Evolutionary conservation across 352 stramenopile species (phyloP), one percentile per base, ranked within the genome.

Genomic region (Pythium dissotocum): DNA sequence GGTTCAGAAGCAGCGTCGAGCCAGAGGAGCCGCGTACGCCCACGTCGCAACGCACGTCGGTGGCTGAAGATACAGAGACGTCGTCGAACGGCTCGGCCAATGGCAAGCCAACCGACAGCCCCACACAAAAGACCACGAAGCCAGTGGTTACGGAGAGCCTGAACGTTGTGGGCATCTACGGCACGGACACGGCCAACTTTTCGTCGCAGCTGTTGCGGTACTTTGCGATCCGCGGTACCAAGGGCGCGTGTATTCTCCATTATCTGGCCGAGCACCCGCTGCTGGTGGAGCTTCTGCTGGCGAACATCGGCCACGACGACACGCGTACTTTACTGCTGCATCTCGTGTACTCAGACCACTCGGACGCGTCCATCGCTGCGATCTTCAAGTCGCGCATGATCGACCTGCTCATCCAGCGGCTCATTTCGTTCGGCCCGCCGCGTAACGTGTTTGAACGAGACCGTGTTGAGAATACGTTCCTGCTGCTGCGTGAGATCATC

Each of bases 261-360:
- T 93, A 87, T 54, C 72, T 95, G 32, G 69, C 81, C 0, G 55
- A 80, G 4, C 81, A 90, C 36, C 77, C 78, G 6, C 72, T 67
- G 4, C 79, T 77, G 28, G 85, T 94, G 24, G 82, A 92, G 53
- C 76, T 95, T 70, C 60, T 95, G 65, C 68, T 95, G 38, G 83
- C 81, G 40, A 93, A 93, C 58, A 83, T 94, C 46, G 85, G 85
- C 26, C 82, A 94, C 71, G 88, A 95, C 63, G 85, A 94, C 71
- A 85, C 91, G 40, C 83, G 85, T 40, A 90, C 81, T 38, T 61
- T 93, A 52, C 57, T 95, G 59, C 69, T 95, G 53, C 88, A 93
- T 56, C 58, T 95, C 48, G 80, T 94, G 44, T 95, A 95, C 73
- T 87, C 85, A 30, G 88, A 95, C 60, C 88, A 95, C 74, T 89